Evolutionary conservation across 176 grass and related monocot genomes (phyloP).

Genomic region (Rhynchospora pubera): DNA sequence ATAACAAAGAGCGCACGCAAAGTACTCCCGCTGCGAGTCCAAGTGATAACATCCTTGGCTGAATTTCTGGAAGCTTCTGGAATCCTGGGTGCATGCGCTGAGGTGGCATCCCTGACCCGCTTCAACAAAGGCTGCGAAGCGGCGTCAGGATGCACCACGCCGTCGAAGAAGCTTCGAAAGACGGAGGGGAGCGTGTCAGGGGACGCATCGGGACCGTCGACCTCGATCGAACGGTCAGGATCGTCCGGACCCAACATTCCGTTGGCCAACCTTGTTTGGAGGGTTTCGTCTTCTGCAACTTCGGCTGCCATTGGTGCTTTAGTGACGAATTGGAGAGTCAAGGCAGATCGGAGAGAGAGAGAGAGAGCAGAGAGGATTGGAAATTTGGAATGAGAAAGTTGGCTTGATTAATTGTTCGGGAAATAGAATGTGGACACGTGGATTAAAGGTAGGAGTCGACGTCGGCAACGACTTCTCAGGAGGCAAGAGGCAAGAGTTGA

Average conservation of each 20-base stretch:
- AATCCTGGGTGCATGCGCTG: slow-evolving; percentile 43
- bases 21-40: slow-evolving; percentile 60
- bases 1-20: slow-evolving; percentile 84
- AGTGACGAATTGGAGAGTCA: not conserved
- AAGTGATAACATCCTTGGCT: slow-evolving; percentile 48
- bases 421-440: slow-evolving; percentile 10
- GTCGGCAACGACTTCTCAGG: not conserved
- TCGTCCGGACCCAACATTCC: not conserved
- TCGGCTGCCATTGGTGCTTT: not conserved
- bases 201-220: slow-evolving; percentile 19
- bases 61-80: slow-evolving; percentile 59
- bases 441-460: not conserved
- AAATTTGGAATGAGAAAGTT: not conserved
- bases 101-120: slow-evolving; percentile 38
- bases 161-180: slow-evolving; percentile 54
- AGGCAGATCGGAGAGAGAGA: not conserved
- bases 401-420: not conserved
- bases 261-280: not conserved
- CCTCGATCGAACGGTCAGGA: slow-evolving; percentile 15
- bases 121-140: slow-evolving; percentile 39
- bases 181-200: slow-evolving; percentile 43
- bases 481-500: not conserved
- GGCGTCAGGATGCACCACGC: slow-evolving; percentile 26
- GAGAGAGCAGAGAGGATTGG: not conserved
- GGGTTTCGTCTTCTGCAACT: not conserved